Evolutionary conservation across 352 stramenopile genomes (phyloP).

Genomic region (Phytophthora citrophthora): DNA sequence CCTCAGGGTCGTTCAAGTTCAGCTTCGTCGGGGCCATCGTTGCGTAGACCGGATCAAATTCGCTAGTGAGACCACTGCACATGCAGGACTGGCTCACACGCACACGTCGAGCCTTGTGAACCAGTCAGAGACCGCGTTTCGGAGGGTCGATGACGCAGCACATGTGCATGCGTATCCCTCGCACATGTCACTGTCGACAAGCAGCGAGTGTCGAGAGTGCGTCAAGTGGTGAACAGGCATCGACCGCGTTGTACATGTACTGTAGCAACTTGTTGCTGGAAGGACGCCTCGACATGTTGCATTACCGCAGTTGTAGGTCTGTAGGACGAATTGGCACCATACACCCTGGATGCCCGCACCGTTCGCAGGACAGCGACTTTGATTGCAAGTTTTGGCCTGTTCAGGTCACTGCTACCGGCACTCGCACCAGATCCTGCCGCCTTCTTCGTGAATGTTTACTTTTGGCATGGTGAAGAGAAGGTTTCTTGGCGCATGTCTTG

Average conservation of each 20-base stretch:
- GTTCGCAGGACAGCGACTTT: not conserved
- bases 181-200: conserved; percentile 29
- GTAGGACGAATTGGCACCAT: not conserved
- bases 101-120: conserved; percentile 14
- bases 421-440: not conserved
- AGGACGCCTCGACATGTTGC: not conserved
- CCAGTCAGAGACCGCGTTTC: conserved; percentile 28
- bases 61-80: conserved; percentile 30
- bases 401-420: not conserved
- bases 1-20: conserved; percentile 56
- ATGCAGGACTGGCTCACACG: conserved; percentile 18
- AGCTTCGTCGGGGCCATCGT: conserved; percentile 36
- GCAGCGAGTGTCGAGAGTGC: conserved; percentile 2
- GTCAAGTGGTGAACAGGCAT: no score
- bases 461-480: not conserved
- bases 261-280: not conserved
- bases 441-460: not conserved
- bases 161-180: conserved; percentile 20
- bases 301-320: not conserved
- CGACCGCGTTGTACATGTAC: no score
- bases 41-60: conserved; percentile 22
- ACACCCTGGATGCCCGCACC: no score
- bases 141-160: conserved; percentile 12
- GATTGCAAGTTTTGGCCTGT: not conserved
- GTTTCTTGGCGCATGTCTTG: conserved; percentile 5